A percentile compares a stretch with the other conserved stretches of the same genome.
Conservation (phyloP, 2,329 filamentous ascomycete genomes). For the Alternaria solani region DNA sequence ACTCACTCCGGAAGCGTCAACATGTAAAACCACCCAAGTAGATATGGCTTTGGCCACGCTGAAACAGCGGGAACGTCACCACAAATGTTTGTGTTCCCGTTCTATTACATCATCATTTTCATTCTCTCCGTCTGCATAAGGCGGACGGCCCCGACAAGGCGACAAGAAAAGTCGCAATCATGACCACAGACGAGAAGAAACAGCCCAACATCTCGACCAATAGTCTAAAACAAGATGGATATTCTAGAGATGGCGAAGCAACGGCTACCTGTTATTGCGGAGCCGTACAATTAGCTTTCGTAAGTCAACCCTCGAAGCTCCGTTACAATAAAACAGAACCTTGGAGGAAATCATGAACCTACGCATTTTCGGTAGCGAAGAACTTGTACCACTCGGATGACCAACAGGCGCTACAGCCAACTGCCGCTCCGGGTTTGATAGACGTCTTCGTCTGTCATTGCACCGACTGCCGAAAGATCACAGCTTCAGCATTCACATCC, state of each 20-base stretch:
- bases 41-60: background rate
- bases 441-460: constrained; percentile 67
- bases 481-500: constrained; percentile 11
- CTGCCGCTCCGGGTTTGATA: constrained; percentile 50
- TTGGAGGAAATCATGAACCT: background rate
- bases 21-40: background rate
- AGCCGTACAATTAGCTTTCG: constrained; percentile 38
- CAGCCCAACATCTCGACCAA: background rate
- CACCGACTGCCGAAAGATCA: constrained; percentile 60
- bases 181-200: background rate
- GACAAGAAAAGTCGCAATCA: background rate
- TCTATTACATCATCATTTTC: background rate
- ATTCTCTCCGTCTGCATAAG: background rate
- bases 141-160: background rate
- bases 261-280: constrained; percentile 46
- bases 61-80: background rate
- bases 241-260: constrained; percentile 30
- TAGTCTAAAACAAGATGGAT: background rate
- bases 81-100: background rate
- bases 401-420: background rate
- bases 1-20: background rate
- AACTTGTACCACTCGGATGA: no score
- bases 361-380: background rate
- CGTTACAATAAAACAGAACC: background rate
- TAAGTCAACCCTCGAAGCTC: background rate